A percentile compares a stretch with the other conserved stretches of the same genome.
These are phyloP conservation scores for Medicago lupulina DNA, from an alignment of 306 rosid species.

Conservation along the genomic window DNA sequence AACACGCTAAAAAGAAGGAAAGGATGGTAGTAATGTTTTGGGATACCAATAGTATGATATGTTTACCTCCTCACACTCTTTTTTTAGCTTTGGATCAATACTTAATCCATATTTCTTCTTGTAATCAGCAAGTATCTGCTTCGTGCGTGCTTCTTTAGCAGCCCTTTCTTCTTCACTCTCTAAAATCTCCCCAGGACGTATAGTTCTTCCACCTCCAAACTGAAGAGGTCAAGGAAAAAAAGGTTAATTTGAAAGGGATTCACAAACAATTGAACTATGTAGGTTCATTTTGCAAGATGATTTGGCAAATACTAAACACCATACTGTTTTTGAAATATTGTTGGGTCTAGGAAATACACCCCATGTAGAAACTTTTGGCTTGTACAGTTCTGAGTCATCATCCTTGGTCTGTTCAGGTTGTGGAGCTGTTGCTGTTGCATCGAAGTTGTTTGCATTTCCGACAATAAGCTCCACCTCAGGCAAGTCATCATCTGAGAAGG, in stretches of 20 bases:
- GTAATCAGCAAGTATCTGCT: constrained; percentile 74
- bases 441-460: constrained; percentile 71
- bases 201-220: constrained; percentile 88
- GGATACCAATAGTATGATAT: not conserved
- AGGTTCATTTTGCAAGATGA: constrained; percentile 26
- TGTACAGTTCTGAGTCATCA: constrained; percentile 65
- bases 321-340: constrained; percentile 87
- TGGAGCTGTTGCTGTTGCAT: constrained; percentile 37
- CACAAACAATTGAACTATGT: constrained; percentile 5
- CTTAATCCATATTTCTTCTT: constrained; percentile 62
- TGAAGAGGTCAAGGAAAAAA: constrained; percentile 36
- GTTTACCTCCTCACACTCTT: constrained; percentile 78
- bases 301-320: constrained; percentile 22
- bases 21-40: constrained; percentile 5
- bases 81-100: constrained; percentile 69
- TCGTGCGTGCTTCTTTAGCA: constrained; percentile 73
- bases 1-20: constrained; percentile 12
- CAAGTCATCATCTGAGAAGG: constrained; percentile 56
- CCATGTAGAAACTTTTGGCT: constrained; percentile 95
- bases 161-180: constrained; percentile 88
- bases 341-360: constrained; percentile 94
- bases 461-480: constrained; percentile 86
- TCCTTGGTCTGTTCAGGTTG: constrained; percentile 50
- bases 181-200: constrained; percentile 78
- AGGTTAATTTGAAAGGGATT: constrained; percentile 1